Evolutionary conservation across 805 yeast species (phyloP).

Genomic region (Candida loeiensis): DNA sequence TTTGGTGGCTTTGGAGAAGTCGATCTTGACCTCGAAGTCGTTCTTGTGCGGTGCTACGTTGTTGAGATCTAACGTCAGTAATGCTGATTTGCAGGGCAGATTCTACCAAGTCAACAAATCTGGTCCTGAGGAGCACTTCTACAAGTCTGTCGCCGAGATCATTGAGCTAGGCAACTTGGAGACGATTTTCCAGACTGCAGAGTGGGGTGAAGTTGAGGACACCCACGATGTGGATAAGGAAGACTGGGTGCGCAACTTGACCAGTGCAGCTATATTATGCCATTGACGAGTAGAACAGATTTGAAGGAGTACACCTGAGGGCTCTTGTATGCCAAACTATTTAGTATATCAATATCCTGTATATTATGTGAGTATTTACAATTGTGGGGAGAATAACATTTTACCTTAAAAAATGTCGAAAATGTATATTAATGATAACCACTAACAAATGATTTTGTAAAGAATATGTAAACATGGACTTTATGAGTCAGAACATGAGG

Average conservation of each 20-base stretch:
- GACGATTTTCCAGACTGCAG: slow-evolving; percentile 74
- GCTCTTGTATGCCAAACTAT: no score
- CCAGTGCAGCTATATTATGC: slow-evolving; percentile 61
- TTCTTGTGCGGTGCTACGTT: slow-evolving; percentile 76
- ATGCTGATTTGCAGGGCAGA: slow-evolving; percentile 16
- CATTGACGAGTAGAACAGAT: not conserved
- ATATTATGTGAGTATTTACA: no score
- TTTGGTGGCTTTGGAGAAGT: slow-evolving; percentile 83
- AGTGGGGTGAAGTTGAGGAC: slow-evolving; percentile 99
- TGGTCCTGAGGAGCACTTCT: slow-evolving; percentile 28
- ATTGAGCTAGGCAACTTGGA: slow-evolving; percentile 79
- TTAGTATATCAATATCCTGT: no score
- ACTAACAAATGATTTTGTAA: no score
- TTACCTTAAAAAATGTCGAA: no score
- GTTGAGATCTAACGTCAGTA: slow-evolving; percentile 44
- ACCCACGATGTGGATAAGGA: slow-evolving; percentile 97
- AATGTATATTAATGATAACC: no score
- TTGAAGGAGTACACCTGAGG: no score
- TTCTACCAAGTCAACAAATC: slow-evolving; percentile 36
- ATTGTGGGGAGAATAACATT: no score
- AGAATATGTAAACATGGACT: no score
- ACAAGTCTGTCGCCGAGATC: slow-evolving; percentile 60
- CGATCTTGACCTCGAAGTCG: slow-evolving; percentile 83
- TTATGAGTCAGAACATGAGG: no score
- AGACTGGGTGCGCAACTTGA: slow-evolving; percentile 77